phyloP scores from a whole-genome alignment of 805 yeast genomes.

The Komagataella pseudopastoris region DNA sequence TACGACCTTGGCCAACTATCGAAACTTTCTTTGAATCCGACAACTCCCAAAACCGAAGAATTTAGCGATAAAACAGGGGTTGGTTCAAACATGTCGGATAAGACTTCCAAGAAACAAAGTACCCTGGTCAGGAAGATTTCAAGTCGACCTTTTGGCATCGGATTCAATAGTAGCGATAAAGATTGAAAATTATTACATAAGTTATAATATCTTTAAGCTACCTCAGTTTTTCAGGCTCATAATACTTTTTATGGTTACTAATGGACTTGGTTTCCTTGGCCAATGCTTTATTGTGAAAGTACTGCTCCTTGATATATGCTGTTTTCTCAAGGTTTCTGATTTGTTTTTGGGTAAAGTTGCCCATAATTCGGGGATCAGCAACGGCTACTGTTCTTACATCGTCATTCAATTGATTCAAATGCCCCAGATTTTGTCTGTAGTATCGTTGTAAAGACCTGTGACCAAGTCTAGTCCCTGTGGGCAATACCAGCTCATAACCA shows the following conservation, averaged over 20 bases:
- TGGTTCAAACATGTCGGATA: neutral
- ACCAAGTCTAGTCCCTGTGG: slow-evolving; percentile 69
- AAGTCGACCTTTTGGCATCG: neutral
- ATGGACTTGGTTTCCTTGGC: neutral
- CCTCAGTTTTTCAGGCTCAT: neutral
- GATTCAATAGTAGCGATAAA: neutral
- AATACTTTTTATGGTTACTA: neutral
- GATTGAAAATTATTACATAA: neutral
- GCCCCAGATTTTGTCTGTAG: slow-evolving; percentile 50
- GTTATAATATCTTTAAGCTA: neutral
- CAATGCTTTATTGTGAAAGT: neutral
- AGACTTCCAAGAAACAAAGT: neutral
- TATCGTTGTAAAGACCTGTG: slow-evolving; percentile 66
- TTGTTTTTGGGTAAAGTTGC: neutral
- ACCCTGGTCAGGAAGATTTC: neutral
- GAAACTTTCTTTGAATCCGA: neutral
- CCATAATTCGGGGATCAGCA: slow-evolving; percentile 43
- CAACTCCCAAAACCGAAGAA: neutral
- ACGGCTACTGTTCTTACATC: slow-evolving; percentile 66
- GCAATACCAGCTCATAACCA: slow-evolving; percentile 58
- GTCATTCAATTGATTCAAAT: slow-evolving; percentile 40
- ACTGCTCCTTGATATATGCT: neutral
- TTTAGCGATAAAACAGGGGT: neutral
- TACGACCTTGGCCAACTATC: neutral
- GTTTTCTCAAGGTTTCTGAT: neutral